Conservation (phyloP, 108 stramenopile species). For the Nitzschia palea region DNA sequence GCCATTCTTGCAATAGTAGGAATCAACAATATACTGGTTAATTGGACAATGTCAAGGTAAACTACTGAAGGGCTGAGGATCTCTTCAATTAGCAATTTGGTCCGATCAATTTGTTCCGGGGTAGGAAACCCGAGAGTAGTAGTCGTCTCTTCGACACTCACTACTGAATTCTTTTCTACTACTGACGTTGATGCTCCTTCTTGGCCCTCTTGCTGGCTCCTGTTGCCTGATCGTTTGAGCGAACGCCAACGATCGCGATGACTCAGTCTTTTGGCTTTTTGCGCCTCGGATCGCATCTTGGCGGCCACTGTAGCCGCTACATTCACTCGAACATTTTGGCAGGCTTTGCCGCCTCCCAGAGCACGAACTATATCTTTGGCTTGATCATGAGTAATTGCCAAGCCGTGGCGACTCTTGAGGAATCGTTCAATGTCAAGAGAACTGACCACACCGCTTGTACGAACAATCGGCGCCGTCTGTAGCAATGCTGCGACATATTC, state of each 20-base stretch:
- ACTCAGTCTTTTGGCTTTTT: background rate
- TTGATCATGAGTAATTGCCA: slow-evolving; percentile 16
- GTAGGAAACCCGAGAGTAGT: background rate
- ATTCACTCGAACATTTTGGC: background rate
- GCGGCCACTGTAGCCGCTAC: slow-evolving; percentile 1
- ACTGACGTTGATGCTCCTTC: too few relatives aligned
- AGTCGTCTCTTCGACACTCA: background rate
- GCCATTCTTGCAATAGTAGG: slow-evolving; percentile 35
- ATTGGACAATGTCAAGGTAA: slow-evolving; percentile 47
- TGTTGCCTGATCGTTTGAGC: background rate
- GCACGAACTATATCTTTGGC: slow-evolving; percentile 27
- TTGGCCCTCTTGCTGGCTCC: background rate
- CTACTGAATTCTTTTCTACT: too few relatives aligned
- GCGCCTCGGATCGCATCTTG: background rate
- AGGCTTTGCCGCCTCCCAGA: slow-evolving; percentile 18
- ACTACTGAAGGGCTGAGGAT: background rate
- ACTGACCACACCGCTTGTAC: slow-evolving; percentile 12
- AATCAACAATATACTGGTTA: slow-evolving; percentile 30
- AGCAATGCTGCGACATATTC: slow-evolving; percentile 32
- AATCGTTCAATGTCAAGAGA: slow-evolving; percentile 25
- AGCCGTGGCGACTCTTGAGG: slow-evolving; percentile 20
- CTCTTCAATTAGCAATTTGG: slow-evolving; percentile 5
- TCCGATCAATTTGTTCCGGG: too few relatives aligned
- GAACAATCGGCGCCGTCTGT: slow-evolving; percentile 10
- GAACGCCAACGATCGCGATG: too few relatives aligned